A percentile compares a stretch with the other conserved stretches of the same genome.
phyloP scores from a whole-genome alignment of 1,139 yeast genomes.

The Debaryomycetaceae sp. region DNA sequence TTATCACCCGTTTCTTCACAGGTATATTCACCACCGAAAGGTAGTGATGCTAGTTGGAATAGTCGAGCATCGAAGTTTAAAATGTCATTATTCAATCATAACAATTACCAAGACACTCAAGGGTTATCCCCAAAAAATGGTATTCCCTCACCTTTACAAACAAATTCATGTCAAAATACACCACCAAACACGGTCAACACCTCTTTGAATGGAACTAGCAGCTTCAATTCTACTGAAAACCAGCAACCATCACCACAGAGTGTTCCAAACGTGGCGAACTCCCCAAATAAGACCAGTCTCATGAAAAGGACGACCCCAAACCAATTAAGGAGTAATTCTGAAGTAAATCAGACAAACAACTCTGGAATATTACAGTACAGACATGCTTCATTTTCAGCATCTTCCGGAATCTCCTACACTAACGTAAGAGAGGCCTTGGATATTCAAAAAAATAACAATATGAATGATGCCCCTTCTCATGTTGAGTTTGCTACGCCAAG shows the following conservation, averaged over 20 bases:
- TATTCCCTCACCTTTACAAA: constrained; percentile 24
- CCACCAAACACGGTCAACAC: constrained; percentile 13
- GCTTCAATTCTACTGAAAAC: background rate
- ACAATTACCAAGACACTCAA: background rate
- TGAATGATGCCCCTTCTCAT: constrained; percentile 51
- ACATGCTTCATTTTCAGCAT: constrained; percentile 82
- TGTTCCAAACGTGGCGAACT: constrained; percentile 5
- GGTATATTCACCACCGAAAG: constrained; percentile 17
- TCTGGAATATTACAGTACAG: constrained; percentile 24
- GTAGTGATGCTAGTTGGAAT: constrained; percentile 7
- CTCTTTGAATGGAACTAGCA: background rate
- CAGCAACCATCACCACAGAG: constrained; percentile 11
- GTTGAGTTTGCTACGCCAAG: constrained; percentile 84
- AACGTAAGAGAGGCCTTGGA: constrained; percentile 42
- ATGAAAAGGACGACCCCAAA: constrained; percentile 1
- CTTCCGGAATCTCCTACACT: constrained; percentile 68
- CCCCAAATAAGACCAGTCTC: constrained; percentile 7
- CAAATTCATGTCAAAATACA: constrained; percentile 21
- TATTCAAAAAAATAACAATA: constrained; percentile 24
- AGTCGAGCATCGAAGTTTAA: constrained; percentile 17
- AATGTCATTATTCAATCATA: constrained; percentile 18
- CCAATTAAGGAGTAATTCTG: background rate
- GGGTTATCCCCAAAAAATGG: constrained; percentile 4
- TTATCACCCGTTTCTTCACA: constrained; percentile 10
- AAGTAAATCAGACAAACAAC: constrained; percentile 3